Conservation (phyloP, 805 yeast species). For the Lipomyces yamanashiensis region DNA sequence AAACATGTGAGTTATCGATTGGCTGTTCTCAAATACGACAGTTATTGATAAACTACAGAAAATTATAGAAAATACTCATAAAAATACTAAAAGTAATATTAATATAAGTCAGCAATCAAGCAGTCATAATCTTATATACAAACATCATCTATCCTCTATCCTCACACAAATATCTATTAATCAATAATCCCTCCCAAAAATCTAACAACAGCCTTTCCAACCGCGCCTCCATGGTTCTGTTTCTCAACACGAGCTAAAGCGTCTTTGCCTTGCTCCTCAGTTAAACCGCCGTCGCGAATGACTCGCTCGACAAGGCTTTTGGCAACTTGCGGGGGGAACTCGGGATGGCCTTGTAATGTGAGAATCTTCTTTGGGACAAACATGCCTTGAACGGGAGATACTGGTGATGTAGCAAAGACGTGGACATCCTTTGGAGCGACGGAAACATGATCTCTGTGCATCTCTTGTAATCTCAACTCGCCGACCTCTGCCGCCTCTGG, state of each 20-base stretch:
- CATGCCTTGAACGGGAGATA: constrained; percentile 71
- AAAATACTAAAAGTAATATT: no score
- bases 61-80: no score
- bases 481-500: constrained; percentile 40
- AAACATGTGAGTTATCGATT: no score
- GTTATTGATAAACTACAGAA: no score
- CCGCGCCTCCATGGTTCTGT: constrained; percentile 50
- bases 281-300: constrained; percentile 10
- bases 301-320: constrained; percentile 42
- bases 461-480: constrained; percentile 53
- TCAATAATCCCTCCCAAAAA: constrained; percentile 41
- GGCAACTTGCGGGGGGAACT: constrained; percentile 53
- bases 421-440: constrained; percentile 41
- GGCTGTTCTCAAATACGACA: no score
- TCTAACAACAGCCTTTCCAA: constrained; percentile 48
- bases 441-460: constrained; percentile 64
- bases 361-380: constrained; percentile 57
- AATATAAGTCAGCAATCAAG: no score
- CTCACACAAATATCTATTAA: not conserved
- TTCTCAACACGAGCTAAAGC: constrained; percentile 43
- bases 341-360: constrained; percentile 91
- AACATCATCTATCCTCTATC: no score
- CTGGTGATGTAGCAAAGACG: constrained; percentile 59
- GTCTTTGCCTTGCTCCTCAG: constrained; percentile 22
- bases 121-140: not conserved